phyloP scores from a whole-genome alignment of 2,329 filamentous ascomycete genomes.

The Apiospora marii region DNA sequence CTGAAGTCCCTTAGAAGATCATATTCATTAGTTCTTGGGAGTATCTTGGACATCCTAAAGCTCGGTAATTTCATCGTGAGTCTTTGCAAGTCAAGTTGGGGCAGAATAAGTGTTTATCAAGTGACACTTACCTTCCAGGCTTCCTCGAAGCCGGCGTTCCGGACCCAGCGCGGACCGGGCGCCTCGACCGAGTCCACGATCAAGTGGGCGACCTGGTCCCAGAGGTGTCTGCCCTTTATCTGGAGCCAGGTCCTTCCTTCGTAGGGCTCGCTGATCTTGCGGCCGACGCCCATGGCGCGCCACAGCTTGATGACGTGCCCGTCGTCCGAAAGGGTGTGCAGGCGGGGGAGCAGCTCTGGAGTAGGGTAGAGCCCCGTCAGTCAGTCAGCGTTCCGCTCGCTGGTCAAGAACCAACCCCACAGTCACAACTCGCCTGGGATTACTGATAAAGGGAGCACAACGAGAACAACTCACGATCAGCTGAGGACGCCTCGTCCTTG shows the following conservation, averaged over 20 bases:
- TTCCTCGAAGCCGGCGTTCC: constrained; percentile 68
- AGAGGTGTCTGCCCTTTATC: constrained; percentile 64
- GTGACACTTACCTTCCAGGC: constrained; percentile 63
- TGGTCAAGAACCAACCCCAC: background rate
- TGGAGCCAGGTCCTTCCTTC: constrained; percentile 55
- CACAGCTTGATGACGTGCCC: constrained; percentile 83
- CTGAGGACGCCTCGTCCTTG: constrained; percentile 48
- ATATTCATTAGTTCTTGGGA: background rate
- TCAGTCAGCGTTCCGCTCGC: background rate
- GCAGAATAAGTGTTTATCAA: background rate
- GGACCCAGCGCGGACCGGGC: constrained; percentile 63
- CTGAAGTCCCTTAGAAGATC: background rate
- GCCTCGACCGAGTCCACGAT: constrained; percentile 68
- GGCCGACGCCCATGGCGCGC: constrained; percentile 72
- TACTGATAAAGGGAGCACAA: background rate
- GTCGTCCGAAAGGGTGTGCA: constrained; percentile 70
- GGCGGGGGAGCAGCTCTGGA: constrained; percentile 53
- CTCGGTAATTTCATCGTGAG: background rate
- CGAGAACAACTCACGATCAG: constrained; percentile 47
- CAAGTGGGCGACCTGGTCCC: constrained; percentile 67
- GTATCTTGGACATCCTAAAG: background rate
- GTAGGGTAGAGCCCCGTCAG: constrained; percentile 19
- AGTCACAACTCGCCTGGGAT: background rate
- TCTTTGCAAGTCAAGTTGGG: background rate
- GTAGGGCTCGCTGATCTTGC: constrained; percentile 57